Conservation (phyloP, 352 stramenopile species). For the Pythium plurisporium region DNA sequence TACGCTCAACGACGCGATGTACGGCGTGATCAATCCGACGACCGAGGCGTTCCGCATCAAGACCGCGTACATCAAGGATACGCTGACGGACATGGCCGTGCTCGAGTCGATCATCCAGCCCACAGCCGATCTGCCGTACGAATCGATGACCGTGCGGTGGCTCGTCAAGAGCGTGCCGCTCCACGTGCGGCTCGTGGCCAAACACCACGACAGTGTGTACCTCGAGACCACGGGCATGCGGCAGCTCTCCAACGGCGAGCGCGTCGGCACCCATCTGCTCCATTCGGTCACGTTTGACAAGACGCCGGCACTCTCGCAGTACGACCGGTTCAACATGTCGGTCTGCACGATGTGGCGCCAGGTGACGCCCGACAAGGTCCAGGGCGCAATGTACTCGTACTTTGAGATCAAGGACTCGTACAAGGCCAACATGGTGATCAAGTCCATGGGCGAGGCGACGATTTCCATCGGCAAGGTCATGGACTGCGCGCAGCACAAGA, state of each 20-base stretch:
- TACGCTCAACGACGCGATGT: constrained; percentile 54
- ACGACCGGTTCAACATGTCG: constrained; percentile 46
- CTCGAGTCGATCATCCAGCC: constrained; percentile 38
- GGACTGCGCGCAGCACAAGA: constrained; percentile 50
- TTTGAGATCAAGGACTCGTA: constrained; percentile 18
- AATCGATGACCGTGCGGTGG: constrained; percentile 53
- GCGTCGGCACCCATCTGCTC: constrained; percentile 49
- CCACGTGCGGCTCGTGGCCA: constrained; percentile 30
- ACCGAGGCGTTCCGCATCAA: constrained; percentile 46
- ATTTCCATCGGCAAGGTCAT: constrained; percentile 27
- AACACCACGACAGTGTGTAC: constrained; percentile 50
- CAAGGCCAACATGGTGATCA: constrained; percentile 28
- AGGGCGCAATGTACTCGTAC: not conserved
- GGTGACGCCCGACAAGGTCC: not conserved
- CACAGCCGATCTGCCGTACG: constrained; percentile 39
- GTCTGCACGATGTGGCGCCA: constrained; percentile 45
- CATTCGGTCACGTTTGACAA: constrained; percentile 56
- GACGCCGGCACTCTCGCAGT: constrained; percentile 30
- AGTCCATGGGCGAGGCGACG: constrained; percentile 34
- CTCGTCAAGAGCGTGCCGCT: constrained; percentile 40
- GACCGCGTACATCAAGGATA: constrained; percentile 39
- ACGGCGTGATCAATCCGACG: constrained; percentile 34
- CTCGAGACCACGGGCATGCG: constrained; percentile 48
- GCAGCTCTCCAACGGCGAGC: constrained; percentile 33
- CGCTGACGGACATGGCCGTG: constrained; percentile 38